Base-by-base conservation (phyloP, 495 filamentous ascomycete genomes). In the Cercophora sp. region DNA sequence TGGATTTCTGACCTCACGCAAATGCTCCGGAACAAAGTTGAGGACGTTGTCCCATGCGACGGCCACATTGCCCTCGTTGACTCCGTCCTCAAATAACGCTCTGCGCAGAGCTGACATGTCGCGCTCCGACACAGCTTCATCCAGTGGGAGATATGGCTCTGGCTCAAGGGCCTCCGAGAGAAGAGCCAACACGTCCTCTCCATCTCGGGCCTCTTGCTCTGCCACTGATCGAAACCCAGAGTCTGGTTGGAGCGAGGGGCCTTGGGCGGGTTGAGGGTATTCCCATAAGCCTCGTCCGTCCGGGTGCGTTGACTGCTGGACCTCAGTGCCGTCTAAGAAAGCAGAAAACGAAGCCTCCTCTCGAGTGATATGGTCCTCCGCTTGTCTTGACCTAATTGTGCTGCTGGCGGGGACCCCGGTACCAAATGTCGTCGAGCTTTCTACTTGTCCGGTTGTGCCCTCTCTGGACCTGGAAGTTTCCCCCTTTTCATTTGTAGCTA, bases 341-440 rank as follows among this genome's bases (percentile, higher is more conserved):
- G 64, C 60, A 1, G 72, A 66, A 49, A 79, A 79, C 4, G 67
- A 62, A 1, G 63, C 59, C 51, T 79, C 75, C 27, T 70, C 54
- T n/a, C 45, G 46, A 1, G 55, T 56, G 11, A 66, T 53, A 36
- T 76, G 70, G 35, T 68, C 61, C 44, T 66, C 64, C 8, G 56
- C 57, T 10, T 72, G 63, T 0, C 56, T 48, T 9, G 47, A 25
- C 23, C 49, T 61, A 37, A 70, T 34, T 25, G 44, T 37, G 24
- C 43, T 55, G 26, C 54, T 52, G 6, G 27, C 32, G 35, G 39
- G 91, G 65, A 84, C 74, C 73, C 90, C 92, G 63, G 89, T 78
- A 22, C 40, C 52, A 34, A 57, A 15, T 35, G 58, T 60, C 3
- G 54, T 46, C n/a, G 63, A 62, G 36, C 57, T 66, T 43, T 66